Conservation (phyloP, 139 green algal species). For the Penium margaritaceum region DNA sequence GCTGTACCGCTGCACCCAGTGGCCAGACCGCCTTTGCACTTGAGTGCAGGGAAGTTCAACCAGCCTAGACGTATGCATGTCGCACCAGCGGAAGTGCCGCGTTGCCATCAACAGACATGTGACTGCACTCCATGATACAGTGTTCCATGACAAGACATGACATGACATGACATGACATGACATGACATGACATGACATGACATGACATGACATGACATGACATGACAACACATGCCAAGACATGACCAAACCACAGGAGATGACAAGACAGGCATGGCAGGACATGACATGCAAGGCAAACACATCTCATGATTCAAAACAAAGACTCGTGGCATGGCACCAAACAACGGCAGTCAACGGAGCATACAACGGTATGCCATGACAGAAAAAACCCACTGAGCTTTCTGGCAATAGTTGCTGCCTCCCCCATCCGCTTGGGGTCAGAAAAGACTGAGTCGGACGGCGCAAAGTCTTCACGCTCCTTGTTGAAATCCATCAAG, state of each 20-base stretch:
- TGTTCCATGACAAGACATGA: too few species aligned
- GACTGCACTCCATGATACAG: too few species aligned
- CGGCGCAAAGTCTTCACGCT: constrained; percentile 2
- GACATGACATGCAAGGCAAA: not conserved
- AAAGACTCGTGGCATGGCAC: not conserved
- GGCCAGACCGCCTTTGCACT: too few species aligned
- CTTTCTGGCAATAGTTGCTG: constrained; percentile 30
- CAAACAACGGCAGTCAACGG: not conserved
- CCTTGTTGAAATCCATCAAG: constrained; percentile 38
- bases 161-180: too few species aligned
- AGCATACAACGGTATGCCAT: not conserved
- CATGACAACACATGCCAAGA: not conserved
- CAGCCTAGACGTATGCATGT: too few species aligned
- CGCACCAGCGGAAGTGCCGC: too few species aligned
- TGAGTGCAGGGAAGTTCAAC: too few species aligned
- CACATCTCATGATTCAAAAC: not conserved
- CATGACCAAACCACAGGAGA: not conserved
- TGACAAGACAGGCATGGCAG: not conserved
- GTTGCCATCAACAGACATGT: too few species aligned
- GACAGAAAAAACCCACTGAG: constrained; percentile 9
- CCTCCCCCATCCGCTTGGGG: constrained; percentile 22
- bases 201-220: too few species aligned
- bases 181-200: too few species aligned
- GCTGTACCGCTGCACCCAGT: too few species aligned
- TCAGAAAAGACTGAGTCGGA: constrained; percentile 23